Conservation (phyloP, 2,329 filamentous ascomycete species). For the Aspergillus neotritici region DNA sequence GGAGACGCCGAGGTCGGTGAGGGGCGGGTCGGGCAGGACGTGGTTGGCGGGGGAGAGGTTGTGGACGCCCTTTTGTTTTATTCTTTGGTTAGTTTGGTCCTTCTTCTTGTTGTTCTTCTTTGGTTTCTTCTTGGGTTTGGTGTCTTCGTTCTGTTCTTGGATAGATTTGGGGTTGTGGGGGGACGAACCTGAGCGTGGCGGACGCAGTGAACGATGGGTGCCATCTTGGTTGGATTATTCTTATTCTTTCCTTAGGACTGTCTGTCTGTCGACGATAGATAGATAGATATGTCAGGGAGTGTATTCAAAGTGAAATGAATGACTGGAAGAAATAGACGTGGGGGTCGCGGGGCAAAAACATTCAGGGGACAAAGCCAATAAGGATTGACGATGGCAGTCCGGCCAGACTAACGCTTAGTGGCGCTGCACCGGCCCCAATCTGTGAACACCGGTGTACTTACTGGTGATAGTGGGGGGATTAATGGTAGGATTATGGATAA, state of each 20-base stretch:
- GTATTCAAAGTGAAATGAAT: neutral
- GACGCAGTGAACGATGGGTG: constrained; percentile 41
- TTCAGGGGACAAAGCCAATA: neutral
- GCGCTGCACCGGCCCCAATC: no score
- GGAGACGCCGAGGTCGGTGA: constrained; percentile 68
- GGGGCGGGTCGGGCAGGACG: constrained; percentile 65
- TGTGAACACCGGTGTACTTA: no score
- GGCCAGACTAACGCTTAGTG: neutral
- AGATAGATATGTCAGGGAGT: no score
- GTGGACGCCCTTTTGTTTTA: constrained; percentile 64
- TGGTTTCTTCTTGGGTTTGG: neutral
- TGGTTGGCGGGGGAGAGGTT: constrained; percentile 69
- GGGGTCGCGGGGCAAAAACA: constrained; percentile 18
- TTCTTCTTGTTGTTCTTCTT: no score
- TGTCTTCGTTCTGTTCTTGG: neutral
- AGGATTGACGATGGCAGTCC: neutral
- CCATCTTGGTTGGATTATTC: constrained; percentile 22
- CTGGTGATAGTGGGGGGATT: no score
- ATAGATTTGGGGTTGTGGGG: neutral
- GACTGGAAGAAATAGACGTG: constrained; percentile 12
- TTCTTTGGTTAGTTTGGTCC: no score
- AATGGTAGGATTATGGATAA: no score
- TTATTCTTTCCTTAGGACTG: neutral
- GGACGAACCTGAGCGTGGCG: constrained; percentile 42
- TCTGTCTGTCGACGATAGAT: no score